Base-by-base conservation (phyloP, 495 filamentous ascomycete species). In the Penicillium flavigenum region DNA sequence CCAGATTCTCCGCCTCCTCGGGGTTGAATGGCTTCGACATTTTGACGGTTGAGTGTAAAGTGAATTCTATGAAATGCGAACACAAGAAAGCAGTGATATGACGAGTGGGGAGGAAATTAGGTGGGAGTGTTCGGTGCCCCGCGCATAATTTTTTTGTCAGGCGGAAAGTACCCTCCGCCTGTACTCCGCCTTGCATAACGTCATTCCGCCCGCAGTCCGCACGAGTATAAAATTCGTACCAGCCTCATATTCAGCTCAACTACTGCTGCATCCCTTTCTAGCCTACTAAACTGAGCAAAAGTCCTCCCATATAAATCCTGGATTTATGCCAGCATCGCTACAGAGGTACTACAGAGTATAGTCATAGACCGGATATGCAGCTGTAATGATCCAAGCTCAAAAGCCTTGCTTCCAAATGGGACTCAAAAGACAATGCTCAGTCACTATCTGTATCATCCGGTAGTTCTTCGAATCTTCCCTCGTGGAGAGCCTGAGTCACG, bases 401-500 rank as follows among this genome's bases (percentile, higher is more conserved):
- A 39, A 17, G 31, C 11, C 10, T 34, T 34, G 31, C 31, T 34
- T 34, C 31, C 10, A 34, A 34, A 34, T 34, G 11, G 11, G 11
- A 12, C 31, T 34, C 6, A 39, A 11, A 62, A 38, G 19, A 7
- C 24, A 2, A 19, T 36, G 31, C 41, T 68, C 50, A 76, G 44
- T 79, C 76, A 46, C 74, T 77, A 44, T 77, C 72, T 39, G 62
- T 64, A 47, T 76, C 74, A 47, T 79, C 77, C 7, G 76, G 58
- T 8, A 79, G 47, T 60, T 97, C 91, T 70, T 95, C 82, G 50
- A 98, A 84, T 54, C 90, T 78, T 7, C 94, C 94, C 63, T 90
- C 84, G 26, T 84, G 81, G 20, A 87, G 66, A 3, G 92, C 92
- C 60, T 86, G 81, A 46, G 83, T 80, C 9, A 98, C 85, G 7